Evolutionary conservation across 2,329 filamentous ascomycete species (phyloP).

Genomic region (Penicillium sp.): DNA sequence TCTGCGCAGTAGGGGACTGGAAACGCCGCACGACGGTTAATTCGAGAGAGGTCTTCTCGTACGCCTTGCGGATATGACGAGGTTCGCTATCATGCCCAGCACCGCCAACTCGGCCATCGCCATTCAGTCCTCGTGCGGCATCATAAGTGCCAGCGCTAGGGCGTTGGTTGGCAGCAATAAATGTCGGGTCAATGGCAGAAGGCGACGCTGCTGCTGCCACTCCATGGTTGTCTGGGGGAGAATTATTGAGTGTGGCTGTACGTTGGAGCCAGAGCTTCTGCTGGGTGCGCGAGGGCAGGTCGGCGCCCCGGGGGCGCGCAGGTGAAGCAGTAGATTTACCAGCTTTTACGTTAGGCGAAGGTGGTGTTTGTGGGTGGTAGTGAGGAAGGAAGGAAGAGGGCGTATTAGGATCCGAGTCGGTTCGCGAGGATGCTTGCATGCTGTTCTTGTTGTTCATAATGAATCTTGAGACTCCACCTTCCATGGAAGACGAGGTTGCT

Average conservation of each 20-base stretch:
- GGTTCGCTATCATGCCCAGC: constrained; percentile 37
- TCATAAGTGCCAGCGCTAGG: constrained; percentile 33
- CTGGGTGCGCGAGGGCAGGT: constrained; percentile 48
- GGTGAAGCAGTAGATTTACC: constrained; percentile 35
- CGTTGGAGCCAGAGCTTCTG: constrained; percentile 52
- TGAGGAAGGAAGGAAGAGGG: constrained; percentile 50
- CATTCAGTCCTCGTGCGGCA: constrained; percentile 30
- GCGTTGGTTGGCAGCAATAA: constrained; percentile 33
- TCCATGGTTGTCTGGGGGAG: constrained; percentile 43
- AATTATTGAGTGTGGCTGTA: constrained; percentile 47
- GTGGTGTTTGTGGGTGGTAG: constrained; percentile 49
- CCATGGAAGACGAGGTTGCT: constrained; percentile 50
- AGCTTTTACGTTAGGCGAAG: constrained; percentile 38
- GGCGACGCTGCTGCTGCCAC: constrained; percentile 33
- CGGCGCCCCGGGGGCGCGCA: constrained; percentile 36
- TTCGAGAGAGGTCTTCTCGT: constrained; percentile 46
- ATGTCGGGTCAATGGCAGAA: constrained; percentile 38
- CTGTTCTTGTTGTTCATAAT: constrained; percentile 38
- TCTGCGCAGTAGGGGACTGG: constrained; percentile 46
- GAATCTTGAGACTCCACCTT: constrained; percentile 50
- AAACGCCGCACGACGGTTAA: constrained; percentile 49
- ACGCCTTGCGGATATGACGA: constrained; percentile 45
- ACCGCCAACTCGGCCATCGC: constrained; percentile 28
- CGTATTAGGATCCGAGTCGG: constrained; percentile 47
- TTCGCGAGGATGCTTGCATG: constrained; percentile 34